phyloP scores from a whole-genome alignment of 805 yeast species.

The Kodamaea neixiangensis region DNA sequence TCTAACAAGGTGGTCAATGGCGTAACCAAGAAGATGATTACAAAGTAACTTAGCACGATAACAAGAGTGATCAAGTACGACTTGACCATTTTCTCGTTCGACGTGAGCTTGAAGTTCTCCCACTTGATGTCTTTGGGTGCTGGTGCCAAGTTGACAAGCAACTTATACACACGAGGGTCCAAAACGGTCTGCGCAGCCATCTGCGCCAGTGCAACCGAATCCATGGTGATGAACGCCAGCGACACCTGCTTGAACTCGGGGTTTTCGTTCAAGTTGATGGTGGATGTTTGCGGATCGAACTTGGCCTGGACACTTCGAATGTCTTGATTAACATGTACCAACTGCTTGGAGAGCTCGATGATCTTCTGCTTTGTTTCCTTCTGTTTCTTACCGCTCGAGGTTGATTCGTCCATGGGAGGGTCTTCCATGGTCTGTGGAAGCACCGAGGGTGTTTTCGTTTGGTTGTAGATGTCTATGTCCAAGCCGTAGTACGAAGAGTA shows the following conservation, averaged over 20 bases:
- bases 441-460: conserved; percentile 34
- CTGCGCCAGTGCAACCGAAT: conserved; percentile 49
- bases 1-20: conserved; percentile 59
- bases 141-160: conserved; percentile 46
- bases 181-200: conserved; percentile 50
- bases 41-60: conserved; percentile 50
- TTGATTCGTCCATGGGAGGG: conserved; percentile 7
- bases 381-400: background rate
- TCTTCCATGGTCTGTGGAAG: conserved; percentile 18
- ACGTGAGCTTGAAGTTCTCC: conserved; percentile 48
- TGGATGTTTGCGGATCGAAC: conserved; percentile 29
- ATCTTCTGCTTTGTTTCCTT: conserved; percentile 25
- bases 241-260: conserved; percentile 41
- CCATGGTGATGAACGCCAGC: conserved; percentile 51
- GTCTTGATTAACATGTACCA: conserved; percentile 39
- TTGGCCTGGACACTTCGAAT: conserved; percentile 37
- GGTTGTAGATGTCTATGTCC: conserved; percentile 40
- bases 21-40: conserved; percentile 56
- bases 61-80: conserved; percentile 44
- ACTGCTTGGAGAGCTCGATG: conserved; percentile 30
- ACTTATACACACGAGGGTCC: conserved; percentile 46
- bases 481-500: conserved; percentile 47
- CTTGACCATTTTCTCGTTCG: conserved; percentile 36
- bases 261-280: conserved; percentile 27
- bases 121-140: conserved; percentile 49